These are phyloP conservation scores for Yamadazyma scolyti DNA, from an alignment of 805 yeast genomes.

Conservation along the genomic window DNA sequence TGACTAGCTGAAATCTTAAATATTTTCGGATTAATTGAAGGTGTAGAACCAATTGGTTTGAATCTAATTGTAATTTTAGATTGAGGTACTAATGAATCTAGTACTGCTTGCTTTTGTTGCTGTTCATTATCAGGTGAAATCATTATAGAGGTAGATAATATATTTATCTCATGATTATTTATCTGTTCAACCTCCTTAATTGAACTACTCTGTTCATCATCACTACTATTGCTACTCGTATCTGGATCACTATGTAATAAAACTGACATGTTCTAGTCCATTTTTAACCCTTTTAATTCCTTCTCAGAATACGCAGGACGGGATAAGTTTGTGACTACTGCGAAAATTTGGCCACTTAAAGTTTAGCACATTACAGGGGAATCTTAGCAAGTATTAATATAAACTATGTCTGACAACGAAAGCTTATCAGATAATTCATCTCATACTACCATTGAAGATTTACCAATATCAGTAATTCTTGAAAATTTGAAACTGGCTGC, in stretches of 20 bases:
- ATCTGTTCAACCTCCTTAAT: neutral
- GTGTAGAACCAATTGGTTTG: conserved; percentile 58
- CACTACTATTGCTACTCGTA: neutral
- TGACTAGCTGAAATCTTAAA: conserved; percentile 48
- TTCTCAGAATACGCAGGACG: no score
- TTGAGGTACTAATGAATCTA: neutral
- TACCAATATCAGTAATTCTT: conserved; percentile 23
- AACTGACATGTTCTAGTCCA: neutral
- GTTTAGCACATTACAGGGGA: no score
- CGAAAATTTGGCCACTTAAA: no score
- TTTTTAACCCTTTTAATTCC: neutral
- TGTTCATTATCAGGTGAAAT: neutral
- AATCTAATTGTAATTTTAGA: conserved; percentile 48
- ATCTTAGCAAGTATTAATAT: no score
- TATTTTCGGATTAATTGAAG: conserved; percentile 45
- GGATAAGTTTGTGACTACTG: no score
- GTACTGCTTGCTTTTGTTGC: neutral
- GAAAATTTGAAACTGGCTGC: conserved; percentile 27
- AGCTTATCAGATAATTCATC: conserved; percentile 11
- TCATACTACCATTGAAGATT: conserved; percentile 19
- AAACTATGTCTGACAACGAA: conserved; percentile 20
- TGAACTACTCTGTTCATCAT: neutral
- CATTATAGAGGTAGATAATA: conserved; percentile 1
- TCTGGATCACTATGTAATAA: conserved; percentile 5
- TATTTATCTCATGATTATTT: conserved; percentile 1